phyloP scores from a whole-genome alignment of 345 rosid species.

The Geranium rotundifolium region DNA sequence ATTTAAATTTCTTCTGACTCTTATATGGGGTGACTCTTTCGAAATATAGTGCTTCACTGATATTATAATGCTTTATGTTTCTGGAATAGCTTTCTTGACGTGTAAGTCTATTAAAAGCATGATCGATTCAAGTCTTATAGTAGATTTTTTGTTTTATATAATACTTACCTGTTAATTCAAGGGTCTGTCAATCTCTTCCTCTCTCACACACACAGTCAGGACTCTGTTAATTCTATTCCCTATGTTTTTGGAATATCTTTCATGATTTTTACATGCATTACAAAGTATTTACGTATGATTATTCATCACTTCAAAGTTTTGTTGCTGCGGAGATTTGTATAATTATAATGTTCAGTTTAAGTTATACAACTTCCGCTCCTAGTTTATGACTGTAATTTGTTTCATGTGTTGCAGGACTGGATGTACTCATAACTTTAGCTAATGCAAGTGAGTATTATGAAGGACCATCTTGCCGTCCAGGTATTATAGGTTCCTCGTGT shows the following conservation, averaged over 20 bases:
- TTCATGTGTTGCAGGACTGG: constrained; percentile 57
- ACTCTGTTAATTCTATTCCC: too few relatives aligned
- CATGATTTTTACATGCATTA: too few relatives aligned
- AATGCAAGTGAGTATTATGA: constrained; percentile 82
- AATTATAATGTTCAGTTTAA: not conserved
- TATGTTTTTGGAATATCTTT: too few relatives aligned
- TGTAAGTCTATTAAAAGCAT: too few relatives aligned
- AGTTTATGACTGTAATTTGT: constrained; percentile 16
- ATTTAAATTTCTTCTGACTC: not conserved
- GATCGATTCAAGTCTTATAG: too few relatives aligned
- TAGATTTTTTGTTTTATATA: too few relatives aligned
- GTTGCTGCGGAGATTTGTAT: not conserved
- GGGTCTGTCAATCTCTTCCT: too few relatives aligned
- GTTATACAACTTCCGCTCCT: not conserved
- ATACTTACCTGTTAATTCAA: too few relatives aligned
- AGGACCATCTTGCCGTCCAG: constrained; percentile 70
- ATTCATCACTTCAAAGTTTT: not conserved
- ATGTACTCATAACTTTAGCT: constrained; percentile 78
- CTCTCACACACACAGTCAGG: too few relatives aligned
- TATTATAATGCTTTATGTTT: not conserved
- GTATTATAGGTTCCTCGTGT: constrained; percentile 31
- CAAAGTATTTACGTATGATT: too few relatives aligned
- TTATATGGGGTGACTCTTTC: not conserved
- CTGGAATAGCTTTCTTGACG: not conserved
- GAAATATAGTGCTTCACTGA: not conserved